Evolutionary conservation across 495 filamentous ascomycete genomes (phyloP), one percentile per base, ranked within the genome.

Genomic region (Xylaria flabelliformis): DNA sequence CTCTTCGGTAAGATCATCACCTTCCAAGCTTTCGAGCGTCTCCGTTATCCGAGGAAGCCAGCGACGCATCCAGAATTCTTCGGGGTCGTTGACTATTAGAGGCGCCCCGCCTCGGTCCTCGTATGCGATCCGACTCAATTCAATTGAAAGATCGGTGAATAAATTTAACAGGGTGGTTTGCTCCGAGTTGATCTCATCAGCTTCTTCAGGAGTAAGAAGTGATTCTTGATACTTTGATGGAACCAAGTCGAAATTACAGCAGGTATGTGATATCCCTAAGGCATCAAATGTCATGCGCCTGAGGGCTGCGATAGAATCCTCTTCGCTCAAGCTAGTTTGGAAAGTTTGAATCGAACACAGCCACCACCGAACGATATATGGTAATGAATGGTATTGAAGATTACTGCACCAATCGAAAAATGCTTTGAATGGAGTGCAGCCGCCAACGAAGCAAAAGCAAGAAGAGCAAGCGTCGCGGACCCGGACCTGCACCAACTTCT

Each of bases 31-130:
- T 4, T 65, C 26, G 3, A 65, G 26, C 9, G 2, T n/a, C 42
- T 65, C 63, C 13, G 0, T 1, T 2, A 65, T 50, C 42, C 12
- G 42, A 3, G 63, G 63, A 9, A 65, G 63, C 63, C 63, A 65
- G 24, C 42, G 44, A 65, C 17, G 24, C 42, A 65, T 48, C 63
- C 63, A 65, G 26, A 65, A 65, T 42, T 65, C 44, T 21, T 65
- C 44, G 13, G 63, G 24, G 41, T 50, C 42, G 21, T n/a, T 1
- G 1, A 65, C 24, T 32, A 65, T 65, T 5, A 65, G 63, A 34
- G 63, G 42, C 15, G 17, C 26, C 42, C 63, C 63, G 26, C 4
- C 17, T 48, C 9, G 63, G 10, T 65, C 63, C 42, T 65, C 63
- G 4, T 10, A 15, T 50, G 63, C 63, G 10, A 50, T 17, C 13